A percentile compares a stretch with the other conserved stretches of the same genome.
Conservation (phyloP, 768 basidiomycete genomes). For the Suillus lakei region DNA sequence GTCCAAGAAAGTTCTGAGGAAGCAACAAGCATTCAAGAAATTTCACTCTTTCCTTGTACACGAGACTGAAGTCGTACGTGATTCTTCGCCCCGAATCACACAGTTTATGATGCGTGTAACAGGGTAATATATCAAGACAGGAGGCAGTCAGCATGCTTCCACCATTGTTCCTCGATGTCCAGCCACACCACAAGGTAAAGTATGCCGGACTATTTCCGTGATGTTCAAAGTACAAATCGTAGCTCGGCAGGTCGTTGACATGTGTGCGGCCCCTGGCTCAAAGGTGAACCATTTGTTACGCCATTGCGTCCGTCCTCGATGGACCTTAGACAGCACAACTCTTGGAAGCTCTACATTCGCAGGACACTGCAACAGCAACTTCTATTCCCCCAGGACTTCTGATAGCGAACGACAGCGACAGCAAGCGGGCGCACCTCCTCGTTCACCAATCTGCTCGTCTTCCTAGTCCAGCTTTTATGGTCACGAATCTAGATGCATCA, state of each 20-base stretch:
- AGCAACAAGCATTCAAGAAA: slow-evolving; percentile 86
- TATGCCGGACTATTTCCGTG: slow-evolving; percentile 3
- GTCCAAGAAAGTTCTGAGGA: slow-evolving; percentile 85
- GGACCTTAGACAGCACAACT: slow-evolving; percentile 83
- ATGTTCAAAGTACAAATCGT: slow-evolving; percentile 5
- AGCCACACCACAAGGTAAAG: slow-evolving; percentile 83
- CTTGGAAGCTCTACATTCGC: slow-evolving; percentile 90
- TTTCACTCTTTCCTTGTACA: slow-evolving; percentile 97
- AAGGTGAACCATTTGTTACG: slow-evolving; percentile 56
- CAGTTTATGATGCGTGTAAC: slow-evolving; percentile 2
- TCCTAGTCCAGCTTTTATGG: slow-evolving; percentile 89
- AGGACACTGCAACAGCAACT: slow-evolving; percentile 64
- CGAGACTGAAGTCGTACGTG: slow-evolving; percentile 92
- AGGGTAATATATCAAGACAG: slow-evolving; percentile 96
- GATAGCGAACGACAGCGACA: slow-evolving; percentile 94
- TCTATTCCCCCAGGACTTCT: slow-evolving; percentile 84
- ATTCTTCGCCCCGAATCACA: not conserved
- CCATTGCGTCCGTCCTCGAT: slow-evolving; percentile 1
- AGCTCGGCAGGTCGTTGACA: slow-evolving; percentile 76
- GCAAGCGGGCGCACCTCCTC: slow-evolving; percentile 92
- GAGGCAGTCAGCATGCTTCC: slow-evolving; percentile 99
- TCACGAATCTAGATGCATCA: slow-evolving; percentile 95
- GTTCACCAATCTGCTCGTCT: slow-evolving; percentile 97
- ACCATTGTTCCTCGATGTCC: slow-evolving; percentile 91
- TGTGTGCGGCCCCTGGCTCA: slow-evolving; percentile 98